Evolutionary conservation across 2,329 filamentous ascomycete species (phyloP).

Genomic region (Neoarthrinium moseri): DNA sequence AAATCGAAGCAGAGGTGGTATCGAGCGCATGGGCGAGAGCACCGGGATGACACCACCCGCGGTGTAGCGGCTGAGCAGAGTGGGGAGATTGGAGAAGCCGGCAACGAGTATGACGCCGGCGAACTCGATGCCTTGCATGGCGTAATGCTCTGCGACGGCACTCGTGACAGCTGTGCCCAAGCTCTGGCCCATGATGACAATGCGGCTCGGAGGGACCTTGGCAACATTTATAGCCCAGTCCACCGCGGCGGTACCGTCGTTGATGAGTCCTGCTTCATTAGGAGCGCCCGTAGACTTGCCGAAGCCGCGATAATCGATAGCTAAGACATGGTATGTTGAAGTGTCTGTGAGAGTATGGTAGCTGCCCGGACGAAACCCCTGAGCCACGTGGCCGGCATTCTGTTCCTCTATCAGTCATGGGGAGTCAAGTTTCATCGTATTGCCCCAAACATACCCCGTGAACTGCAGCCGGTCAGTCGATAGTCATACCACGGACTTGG

Average conservation of each 20-base stretch:
- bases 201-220: constrained; percentile 65
- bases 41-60: constrained; percentile 77
- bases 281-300: constrained; percentile 78
- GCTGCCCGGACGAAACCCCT: constrained; percentile 71
- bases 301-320: constrained; percentile 89
- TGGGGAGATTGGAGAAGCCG: constrained; percentile 72
- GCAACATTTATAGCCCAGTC: constrained; percentile 68
- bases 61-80: constrained; percentile 73
- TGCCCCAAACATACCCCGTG: not conserved
- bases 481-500: not conserved
- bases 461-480: not conserved
- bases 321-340: constrained; percentile 76
- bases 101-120: constrained; percentile 79
- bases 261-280: constrained; percentile 76
- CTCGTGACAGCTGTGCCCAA: constrained; percentile 83
- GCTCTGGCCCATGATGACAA: constrained; percentile 82
- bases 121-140: constrained; percentile 62
- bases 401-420: constrained; percentile 27
- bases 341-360: constrained; percentile 76
- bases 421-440: not conserved
- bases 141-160: constrained; percentile 71
- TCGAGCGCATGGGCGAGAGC: constrained; percentile 69
- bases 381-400: constrained; percentile 85
- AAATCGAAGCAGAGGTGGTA: constrained; percentile 62
- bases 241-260: constrained; percentile 71